Evolutionary conservation across 2,329 filamentous ascomycete species (phyloP), one percentile per base, ranked within the genome.

Genomic region (Aspergillus alliaceus): DNA sequence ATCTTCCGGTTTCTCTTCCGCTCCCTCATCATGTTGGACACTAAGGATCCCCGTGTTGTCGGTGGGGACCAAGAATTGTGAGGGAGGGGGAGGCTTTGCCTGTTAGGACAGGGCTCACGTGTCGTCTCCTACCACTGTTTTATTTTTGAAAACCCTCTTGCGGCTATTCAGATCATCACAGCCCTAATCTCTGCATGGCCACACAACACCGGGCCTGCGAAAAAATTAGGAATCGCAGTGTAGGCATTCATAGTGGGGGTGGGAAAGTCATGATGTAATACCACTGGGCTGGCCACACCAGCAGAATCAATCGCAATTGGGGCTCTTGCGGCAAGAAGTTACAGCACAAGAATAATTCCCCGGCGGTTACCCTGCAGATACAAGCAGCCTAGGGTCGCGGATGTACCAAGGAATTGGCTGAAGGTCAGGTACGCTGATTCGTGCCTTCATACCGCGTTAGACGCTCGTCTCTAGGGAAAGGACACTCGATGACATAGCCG

Each of bases 81-180:
- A 9, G 27, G 25, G 35, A 27, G n/a, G n/a, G n/a, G n/a, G n/a
- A n/a, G n/a, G n/a, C 39, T 29, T 40, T 44, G 48, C 29, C 22
- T 34, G 40, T 52, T 46, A 31, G 27, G 27, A 42, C 53, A 29
- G 42, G 32, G 48, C 53, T 56, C 48, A 39, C 27, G 44, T 51
- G 24, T 42, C 44, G 55, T 27, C 27, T 49, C 40, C 40, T 35
- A 37, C 20, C 18, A 31, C 20, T 12, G 49, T 12, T 47, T 34
- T 53, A 34, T n/a, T n/a, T n/a, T n/a, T n/a, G n/a, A n/a, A n/a
- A n/a, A n/a, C n/a, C n/a, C n/a, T n/a, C n/a, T n/a, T n/a, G n/a
- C n/a, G n/a, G n/a, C n/a, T n/a, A n/a, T n/a, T n/a, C n/a, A n/a
- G n/a, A n/a, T 53, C 32, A 15, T 12, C 31, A 35, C 39, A 35